These are phyloP conservation scores for Sarocladium kiliense DNA, from an alignment of 2,329 filamentous ascomycete species.

Conservation along the genomic window DNA sequence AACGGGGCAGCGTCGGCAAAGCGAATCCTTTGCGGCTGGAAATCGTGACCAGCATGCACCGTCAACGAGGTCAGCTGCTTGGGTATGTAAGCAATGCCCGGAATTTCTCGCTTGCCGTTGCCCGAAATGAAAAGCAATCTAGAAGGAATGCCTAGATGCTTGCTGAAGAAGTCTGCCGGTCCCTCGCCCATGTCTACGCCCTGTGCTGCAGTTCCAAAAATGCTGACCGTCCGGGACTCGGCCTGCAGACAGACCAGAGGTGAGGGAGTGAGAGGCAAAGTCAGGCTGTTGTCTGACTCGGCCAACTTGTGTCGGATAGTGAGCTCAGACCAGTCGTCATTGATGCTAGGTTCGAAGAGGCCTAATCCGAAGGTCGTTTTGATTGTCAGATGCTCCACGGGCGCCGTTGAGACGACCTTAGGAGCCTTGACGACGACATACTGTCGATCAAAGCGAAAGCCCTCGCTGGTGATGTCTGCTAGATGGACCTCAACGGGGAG, in stretches of 20 bases:
- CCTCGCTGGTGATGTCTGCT: slow-evolving; percentile 16
- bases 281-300: slow-evolving; percentile 12
- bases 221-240: slow-evolving; percentile 14
- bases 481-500: slow-evolving; percentile 15
- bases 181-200: slow-evolving; percentile 16
- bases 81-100: slow-evolving; percentile 13
- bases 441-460: slow-evolving; percentile 17
- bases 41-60: slow-evolving; percentile 10
- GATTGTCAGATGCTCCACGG: slow-evolving; percentile 15
- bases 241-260: slow-evolving; percentile 13
- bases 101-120: slow-evolving; percentile 14
- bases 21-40: slow-evolving; percentile 14
- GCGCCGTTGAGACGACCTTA: background rate
- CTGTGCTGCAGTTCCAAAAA: slow-evolving; percentile 15
- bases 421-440: slow-evolving; percentile 14
- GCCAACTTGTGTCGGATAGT: slow-evolving; percentile 13
- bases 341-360: slow-evolving; percentile 15
- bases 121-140: slow-evolving; percentile 14
- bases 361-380: slow-evolving; percentile 13
- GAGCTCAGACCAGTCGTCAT: slow-evolving; percentile 16
- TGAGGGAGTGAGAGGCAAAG: slow-evolving; percentile 15
- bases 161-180: slow-evolving; percentile 15
- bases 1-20: slow-evolving; percentile 16
- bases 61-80: slow-evolving; percentile 12
- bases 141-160: slow-evolving; percentile 14